Base-by-base conservation (phyloP, 495 filamentous ascomycete species). In the Podospora appendiculata region DNA sequence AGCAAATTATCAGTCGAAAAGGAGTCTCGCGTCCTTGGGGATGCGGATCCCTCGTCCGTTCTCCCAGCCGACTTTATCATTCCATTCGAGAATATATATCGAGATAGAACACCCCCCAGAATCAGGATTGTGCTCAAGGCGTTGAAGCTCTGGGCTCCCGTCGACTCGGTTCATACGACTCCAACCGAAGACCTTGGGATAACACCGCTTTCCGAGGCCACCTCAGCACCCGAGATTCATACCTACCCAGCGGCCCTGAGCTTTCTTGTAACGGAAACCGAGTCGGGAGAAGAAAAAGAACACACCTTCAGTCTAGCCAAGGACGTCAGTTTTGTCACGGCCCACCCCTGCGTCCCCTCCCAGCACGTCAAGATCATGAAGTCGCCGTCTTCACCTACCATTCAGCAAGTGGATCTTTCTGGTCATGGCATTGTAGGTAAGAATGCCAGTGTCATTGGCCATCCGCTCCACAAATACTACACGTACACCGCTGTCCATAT, bases 301-400 rank as follows among this genome's bases (percentile, higher is more conserved):
- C 56, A 76, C 39, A 69, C 70, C 7, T 75, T 79, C 41, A 58
- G 72, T 4, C 61, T 88, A 47, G 63, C 62, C n/a, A 77, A 85
- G 57, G 82, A 87, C 55, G 77, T 85, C 41, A 76, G 78, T 55
- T 87, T 87, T 60, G 71, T 86, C 41, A 83, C 84, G 8, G 79
- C 79, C 0, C 80, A 85, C 50, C 80, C 81, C 44, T 88, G 84
- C 44, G 76, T 77, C 5, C 75, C 79, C 6, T 82, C 83, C 2
- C 69, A 67, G 8, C 74, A 73, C 54, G 66, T 74, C 8, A 76
- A 71, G 38, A 70, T 77, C 48, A 55, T 78, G 33, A 74, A 71
- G 58, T 71, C 67, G 17, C 68, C 74, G 6, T 72, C 69, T 19
- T 77, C 70, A 57, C 70, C 73, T 38, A 78, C 74, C 8, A 75